phyloP scores from a whole-genome alignment of 306 rosid genomes.

The Quercus berberidifolia region DNA sequence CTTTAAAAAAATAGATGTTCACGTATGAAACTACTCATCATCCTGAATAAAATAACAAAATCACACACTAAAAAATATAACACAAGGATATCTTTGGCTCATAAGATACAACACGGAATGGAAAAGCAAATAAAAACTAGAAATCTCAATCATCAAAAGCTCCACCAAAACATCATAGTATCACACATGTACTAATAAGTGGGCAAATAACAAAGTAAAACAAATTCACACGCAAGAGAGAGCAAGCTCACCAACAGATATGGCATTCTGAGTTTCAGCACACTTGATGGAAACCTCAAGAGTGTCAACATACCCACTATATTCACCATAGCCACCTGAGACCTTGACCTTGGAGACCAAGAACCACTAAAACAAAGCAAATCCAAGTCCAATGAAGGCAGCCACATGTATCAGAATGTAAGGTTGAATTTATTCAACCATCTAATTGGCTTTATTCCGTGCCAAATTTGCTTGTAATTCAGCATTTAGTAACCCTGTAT shows the following conservation, averaged over 20 bases:
- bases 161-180: not conserved
- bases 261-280: constrained; percentile 68
- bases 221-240: not conserved
- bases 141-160: not conserved
- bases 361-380: constrained; percentile 66
- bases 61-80: not conserved
- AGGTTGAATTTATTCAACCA: no score
- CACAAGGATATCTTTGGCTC: not conserved
- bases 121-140: not conserved
- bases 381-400: constrained; percentile 53
- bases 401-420: constrained; percentile 57
- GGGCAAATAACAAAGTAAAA: not conserved
- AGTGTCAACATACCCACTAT: constrained; percentile 24
- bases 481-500: no score
- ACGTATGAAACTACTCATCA: not conserved
- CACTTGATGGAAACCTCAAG: constrained; percentile 46
- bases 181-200: not conserved
- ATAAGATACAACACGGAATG: not conserved
- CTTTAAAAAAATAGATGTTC: not conserved
- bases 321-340: constrained; percentile 21
- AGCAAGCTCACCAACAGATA: constrained; percentile 50
- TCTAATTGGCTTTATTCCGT: no score
- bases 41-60: not conserved
- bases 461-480: no score
- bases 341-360: constrained; percentile 53